Base-by-base conservation (phyloP, 2,329 filamentous ascomycete genomes). In the Ustulina deusta region DNA sequence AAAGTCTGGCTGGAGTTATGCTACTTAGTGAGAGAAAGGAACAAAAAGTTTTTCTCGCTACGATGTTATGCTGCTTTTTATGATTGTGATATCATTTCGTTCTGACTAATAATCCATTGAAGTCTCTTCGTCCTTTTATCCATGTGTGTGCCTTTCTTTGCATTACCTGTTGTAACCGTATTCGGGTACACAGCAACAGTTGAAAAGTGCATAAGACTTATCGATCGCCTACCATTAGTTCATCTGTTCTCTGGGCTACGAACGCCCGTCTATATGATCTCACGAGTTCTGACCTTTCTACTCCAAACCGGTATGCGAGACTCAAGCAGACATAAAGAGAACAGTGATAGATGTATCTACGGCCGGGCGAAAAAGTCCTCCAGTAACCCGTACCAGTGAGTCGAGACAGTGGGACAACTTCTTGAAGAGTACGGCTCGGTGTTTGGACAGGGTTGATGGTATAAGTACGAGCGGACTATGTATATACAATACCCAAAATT, bases 11-110 rank as follows among this genome's bases (percentile, higher is more conserved):
- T 73, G 77, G 76, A 74, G 75, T 77, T 75, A 75, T 61, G 70
- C 71, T 76, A 75, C 73, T 63, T 78, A 78, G 75, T 75, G 70
- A 73, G 74, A 73, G 71, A 73, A n/a, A 73, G 73, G 72, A 77
- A 78, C 66, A 54, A 73, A 70, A 75, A 73, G 68, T 71, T 71
- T 75, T 75, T 66, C 72, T 69, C 56, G 48, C 66, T 69, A 67
- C 67, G 62, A 69, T 70, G 66, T 67, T 64, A 71, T 63, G 38
- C 63, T 63, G 40, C 42, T 57, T 66, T 64, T 27, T 57, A 59
- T 54, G 66, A 65, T 38, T 63, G 56, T 71, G 69, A 71, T 71
- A 71, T 69, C 66, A 62, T 61, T 63, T 66, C 57, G 46, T 40
- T 52, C 61, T 60, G 65, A 63, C 58, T 63, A 60, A 27, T 60